Evolutionary conservation across 2,329 filamentous ascomycete species (phyloP), one percentile per base, ranked within the genome.

Genomic region (Penicillium digitatum): DNA sequence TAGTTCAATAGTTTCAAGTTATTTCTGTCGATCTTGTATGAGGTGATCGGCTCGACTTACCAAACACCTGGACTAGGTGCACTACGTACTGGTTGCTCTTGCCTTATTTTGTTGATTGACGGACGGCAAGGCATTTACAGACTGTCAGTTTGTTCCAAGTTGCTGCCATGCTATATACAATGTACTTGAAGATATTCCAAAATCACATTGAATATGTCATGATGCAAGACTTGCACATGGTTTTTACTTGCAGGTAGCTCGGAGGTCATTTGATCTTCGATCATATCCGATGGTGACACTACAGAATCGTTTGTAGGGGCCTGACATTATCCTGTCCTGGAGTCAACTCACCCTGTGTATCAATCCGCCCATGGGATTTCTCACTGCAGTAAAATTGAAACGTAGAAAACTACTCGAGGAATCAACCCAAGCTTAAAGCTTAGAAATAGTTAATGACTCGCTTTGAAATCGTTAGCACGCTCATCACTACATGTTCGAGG

Each of bases 1-100:
- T 44, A 27, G 22, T 14, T 18, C 20, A 27, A 54, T 42, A 35
- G 40, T 32, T 22, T 8, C 5, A 22, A 40, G 11, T 12, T 51
- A 51, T 42, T 39, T 20, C 27, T 27, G 47, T 45, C 47, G 39
- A 55, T 55, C 52, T 20, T 27, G 27, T 45, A 11, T 42, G 43
- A 35, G 27, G 16, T 7, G 40, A 45, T 45, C 47, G n/a, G 20
- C 43, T 31, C n/a, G 27, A 34, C 2, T 18, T 29, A 34, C 39
- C n/a, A 27, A 22, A 27, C 32, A 34, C 39, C 10, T 14, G 5
- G 24, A n/a, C 22, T 38, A 10, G 34, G n/a, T 35, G 6, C 40
- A n/a, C 37, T 44, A 31, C 10, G 31, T 31, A 31, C 48, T 29
- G 18, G 37, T 12, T 31, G 35, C n/a, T 42, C 16, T 29, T 10